phyloP scores from a whole-genome alignment of 2,329 filamentous ascomycete species.

The Claviceps pusilla region DNA sequence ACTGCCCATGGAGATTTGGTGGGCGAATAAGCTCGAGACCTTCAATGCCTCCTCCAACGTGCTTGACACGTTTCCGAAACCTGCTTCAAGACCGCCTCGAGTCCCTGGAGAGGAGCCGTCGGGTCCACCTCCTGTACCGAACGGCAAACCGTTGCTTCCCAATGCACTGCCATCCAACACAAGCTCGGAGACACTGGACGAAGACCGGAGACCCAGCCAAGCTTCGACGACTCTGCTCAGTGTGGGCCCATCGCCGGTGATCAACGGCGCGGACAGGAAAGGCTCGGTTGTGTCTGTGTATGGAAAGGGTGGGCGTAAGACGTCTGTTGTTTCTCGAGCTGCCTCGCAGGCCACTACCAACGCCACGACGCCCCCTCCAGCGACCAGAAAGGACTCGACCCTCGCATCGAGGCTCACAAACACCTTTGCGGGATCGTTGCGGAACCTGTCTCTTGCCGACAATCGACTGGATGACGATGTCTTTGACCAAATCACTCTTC shows the following conservation, averaged over 20 bases:
- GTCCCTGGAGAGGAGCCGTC: conserved; percentile 34
- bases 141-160: conserved; percentile 26
- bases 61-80: conserved; percentile 79
- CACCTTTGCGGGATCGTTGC: conserved; percentile 77
- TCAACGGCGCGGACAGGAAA: conserved; percentile 50
- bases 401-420: conserved; percentile 64
- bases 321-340: conserved; percentile 61
- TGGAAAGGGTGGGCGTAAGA: conserved; percentile 67
- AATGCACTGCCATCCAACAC: conserved; percentile 42
- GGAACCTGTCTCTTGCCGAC: conserved; percentile 77
- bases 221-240: conserved; percentile 62
- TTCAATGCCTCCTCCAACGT: conserved; percentile 94
- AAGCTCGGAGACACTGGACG: conserved; percentile 63
- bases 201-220: conserved; percentile 65
- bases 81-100: conserved; percentile 53
- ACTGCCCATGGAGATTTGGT: conserved; percentile 90
- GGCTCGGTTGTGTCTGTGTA: conserved; percentile 71
- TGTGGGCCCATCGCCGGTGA: conserved; percentile 57
- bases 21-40: conserved; percentile 75
- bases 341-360: conserved; percentile 32
- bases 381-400: conserved; percentile 72
- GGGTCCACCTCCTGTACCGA: conserved; percentile 19
- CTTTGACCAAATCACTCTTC: conserved; percentile 74
- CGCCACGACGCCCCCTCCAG: conserved; percentile 33
- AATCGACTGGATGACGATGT: conserved; percentile 90